Evolutionary conservation across 208 protist species (phyloP), one percentile per base, ranked within the genome.

Genomic region (Balamuthia mandrillaris): DNA sequence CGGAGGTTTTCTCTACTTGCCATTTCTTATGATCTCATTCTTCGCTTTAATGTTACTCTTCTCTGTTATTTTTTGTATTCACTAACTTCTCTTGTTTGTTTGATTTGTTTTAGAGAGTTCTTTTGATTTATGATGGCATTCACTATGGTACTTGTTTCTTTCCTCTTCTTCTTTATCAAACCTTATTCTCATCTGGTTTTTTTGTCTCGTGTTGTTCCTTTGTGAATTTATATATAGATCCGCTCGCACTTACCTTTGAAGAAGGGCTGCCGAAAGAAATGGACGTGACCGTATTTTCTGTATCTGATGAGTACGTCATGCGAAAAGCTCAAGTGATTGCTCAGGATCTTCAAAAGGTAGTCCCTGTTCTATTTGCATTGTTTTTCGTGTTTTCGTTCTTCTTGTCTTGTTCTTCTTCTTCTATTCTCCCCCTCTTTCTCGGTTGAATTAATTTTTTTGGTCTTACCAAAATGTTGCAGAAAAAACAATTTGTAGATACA

Each of bases 211-310:
- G 18, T n/a, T 18, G 47, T n/a, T 52, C 14, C 10, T n/a, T 18
- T 10, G 47, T 52, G 47, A 18, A 10, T 52, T 10, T n/a, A 10
- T 52, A 52, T 52, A 18, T 10, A 52, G 47, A 18, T 10, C 18
- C 18, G 47, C 14, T 63, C 24, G 24, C 18, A 18, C 6, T 21
- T 42, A 74, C 41, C 41, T 37, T 6, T 52, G 65, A 27, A 31
- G 41, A 74, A 51, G n/a, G 65, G 65, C 21, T 74, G 51, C 65
- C 45, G 51, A 16, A 37, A 74, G 65, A 37, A 42, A 0, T 37
- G 45, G 16, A 52, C 37, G 41, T 31, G 45, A 31, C 41, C 51
- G 21, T 86, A 81, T 86, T 81, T 29, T 61, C 78, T 52, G 39
- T 49, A 21, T 56, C 81, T 7, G 82, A 41, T 24, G 21, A 44